phyloP scores from a whole-genome alignment of 768 basidiomycete species.

The Hypholoma sublateritium region DNA sequence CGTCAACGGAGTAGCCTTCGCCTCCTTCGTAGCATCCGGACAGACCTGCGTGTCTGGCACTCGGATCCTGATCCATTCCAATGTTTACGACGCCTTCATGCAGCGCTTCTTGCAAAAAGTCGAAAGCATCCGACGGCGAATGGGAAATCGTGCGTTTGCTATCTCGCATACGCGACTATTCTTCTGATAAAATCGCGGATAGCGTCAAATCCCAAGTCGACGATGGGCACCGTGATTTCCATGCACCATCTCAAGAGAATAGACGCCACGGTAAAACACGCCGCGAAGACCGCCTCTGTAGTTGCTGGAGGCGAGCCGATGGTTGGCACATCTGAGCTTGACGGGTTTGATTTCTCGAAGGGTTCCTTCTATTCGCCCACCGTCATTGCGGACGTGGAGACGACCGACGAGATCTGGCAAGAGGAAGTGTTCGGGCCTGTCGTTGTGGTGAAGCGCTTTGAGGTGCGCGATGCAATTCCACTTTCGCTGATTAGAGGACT shows the following conservation, averaged over 20 bases:
- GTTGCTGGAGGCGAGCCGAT: slow-evolving; percentile 69
- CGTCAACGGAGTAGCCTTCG: slow-evolving; percentile 82
- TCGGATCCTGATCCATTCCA: slow-evolving; percentile 71
- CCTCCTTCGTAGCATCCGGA: slow-evolving; percentile 83
- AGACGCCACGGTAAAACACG: slow-evolving; percentile 49
- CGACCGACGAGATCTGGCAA: slow-evolving; percentile 67
- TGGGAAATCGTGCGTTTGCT: slow-evolving; percentile 69
- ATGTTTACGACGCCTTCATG: slow-evolving; percentile 71
- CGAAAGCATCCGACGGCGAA: slow-evolving; percentile 58
- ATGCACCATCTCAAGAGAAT: slow-evolving; percentile 62
- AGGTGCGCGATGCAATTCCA: slow-evolving; percentile 22
- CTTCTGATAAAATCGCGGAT: slow-evolving; percentile 1
- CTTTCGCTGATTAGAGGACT: not conserved
- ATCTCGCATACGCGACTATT: not conserved
- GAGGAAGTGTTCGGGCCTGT: slow-evolving; percentile 89
- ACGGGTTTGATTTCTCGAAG: slow-evolving; percentile 66
- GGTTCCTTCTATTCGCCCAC: slow-evolving; percentile 85
- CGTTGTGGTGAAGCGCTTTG: slow-evolving; percentile 57
- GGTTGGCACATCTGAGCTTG: slow-evolving; percentile 59
- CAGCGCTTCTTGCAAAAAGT: slow-evolving; percentile 60
- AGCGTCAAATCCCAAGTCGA: slow-evolving; percentile 70
- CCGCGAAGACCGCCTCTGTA: slow-evolving; percentile 41
- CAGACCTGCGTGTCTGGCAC: slow-evolving; percentile 94
- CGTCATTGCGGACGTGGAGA: slow-evolving; percentile 57
- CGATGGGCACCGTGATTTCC: slow-evolving; percentile 84